A percentile compares a stretch with the other conserved stretches of the same genome.
Evolutionary conservation across 495 filamentous ascomycete genomes (phyloP).

Genomic region (Pseudomonodictys pantanalensis): DNA sequence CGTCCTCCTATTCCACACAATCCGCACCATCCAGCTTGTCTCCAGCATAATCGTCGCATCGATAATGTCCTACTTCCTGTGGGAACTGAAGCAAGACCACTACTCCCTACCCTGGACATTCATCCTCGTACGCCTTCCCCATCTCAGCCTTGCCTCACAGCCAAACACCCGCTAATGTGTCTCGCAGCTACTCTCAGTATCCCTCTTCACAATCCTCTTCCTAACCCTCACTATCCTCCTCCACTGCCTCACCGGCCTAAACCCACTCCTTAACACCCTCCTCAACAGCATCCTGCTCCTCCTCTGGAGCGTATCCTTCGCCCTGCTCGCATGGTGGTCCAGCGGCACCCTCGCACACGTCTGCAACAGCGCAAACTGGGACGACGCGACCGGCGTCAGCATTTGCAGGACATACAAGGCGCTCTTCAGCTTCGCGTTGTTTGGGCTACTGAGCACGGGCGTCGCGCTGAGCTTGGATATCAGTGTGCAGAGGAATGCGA

Average conservation of each 20-base stretch:
- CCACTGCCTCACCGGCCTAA: too few relatives aligned
- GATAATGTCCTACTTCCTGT: constrained; percentile 61
- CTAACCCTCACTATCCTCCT: too few relatives aligned
- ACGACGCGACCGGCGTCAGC: constrained; percentile 54
- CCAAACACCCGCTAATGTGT: too few relatives aligned
- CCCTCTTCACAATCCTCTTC: too few relatives aligned
- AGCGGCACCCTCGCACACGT: constrained; percentile 54
- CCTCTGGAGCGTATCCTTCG: constrained; percentile 58
- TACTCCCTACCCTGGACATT: constrained; percentile 63
- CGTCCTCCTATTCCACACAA: constrained; percentile 54
- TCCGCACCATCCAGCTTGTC: constrained; percentile 52
- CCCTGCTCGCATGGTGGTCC: constrained; percentile 57
- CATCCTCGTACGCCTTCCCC: constrained; percentile 51
- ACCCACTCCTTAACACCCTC: too few relatives aligned
- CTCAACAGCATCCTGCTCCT: too few relatives aligned
- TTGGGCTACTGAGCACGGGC: constrained; percentile 49
- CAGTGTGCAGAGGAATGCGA: constrained; percentile 46
- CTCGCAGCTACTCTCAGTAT: too few relatives aligned
- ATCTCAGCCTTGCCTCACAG: not conserved
- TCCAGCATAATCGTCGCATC: constrained; percentile 56
- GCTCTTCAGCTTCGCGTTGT: constrained; percentile 59
- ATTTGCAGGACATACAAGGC: constrained; percentile 66
- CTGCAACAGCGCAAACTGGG: constrained; percentile 56
- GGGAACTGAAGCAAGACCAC: constrained; percentile 53
- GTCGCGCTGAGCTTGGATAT: constrained; percentile 52